phyloP scores from a whole-genome alignment of 495 filamentous ascomycete species.

The Talaromyces adpressus region DNA sequence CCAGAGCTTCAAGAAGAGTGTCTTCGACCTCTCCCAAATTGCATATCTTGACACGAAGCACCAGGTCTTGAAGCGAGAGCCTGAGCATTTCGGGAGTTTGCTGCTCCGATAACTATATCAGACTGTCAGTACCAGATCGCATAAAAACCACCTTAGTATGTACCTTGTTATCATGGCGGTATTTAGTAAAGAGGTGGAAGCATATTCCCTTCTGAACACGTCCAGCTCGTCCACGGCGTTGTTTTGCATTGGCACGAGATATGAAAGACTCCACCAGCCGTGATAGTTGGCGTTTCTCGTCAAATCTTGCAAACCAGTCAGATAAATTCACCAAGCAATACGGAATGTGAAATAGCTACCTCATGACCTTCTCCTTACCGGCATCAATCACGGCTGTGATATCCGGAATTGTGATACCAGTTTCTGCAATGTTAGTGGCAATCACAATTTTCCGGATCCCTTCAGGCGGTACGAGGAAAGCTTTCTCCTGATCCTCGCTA shows the following conservation, averaged over 20 bases:
- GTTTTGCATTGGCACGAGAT: conserved; percentile 87
- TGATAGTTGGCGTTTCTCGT: conserved; percentile 85
- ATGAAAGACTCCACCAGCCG: conserved; percentile 88
- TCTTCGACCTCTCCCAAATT: conserved; percentile 87
- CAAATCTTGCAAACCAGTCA: conserved; percentile 45
- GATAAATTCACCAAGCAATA: not conserved
- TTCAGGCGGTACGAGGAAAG: conserved; percentile 75
- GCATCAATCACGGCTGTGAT: conserved; percentile 93
- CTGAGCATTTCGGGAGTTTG: conserved; percentile 95
- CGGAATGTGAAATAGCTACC: conserved; percentile 20
- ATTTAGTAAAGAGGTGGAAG: conserved; percentile 89
- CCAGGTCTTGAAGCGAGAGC: conserved; percentile 86
- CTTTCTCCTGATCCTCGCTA: conserved; percentile 91
- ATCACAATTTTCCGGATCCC: conserved; percentile 86
- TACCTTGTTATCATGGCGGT: conserved; percentile 66
- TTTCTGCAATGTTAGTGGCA: conserved; percentile 95
- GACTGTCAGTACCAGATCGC: not conserved
- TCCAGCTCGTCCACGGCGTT: conserved; percentile 89
- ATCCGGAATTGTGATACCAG: conserved; percentile 94
- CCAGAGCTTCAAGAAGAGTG: conserved; percentile 80
- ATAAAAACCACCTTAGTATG: not conserved
- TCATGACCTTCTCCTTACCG: conserved; percentile 94
- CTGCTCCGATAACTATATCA: conserved; percentile 65
- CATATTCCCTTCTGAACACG: conserved; percentile 90
- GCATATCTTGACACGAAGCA: conserved; percentile 95